Percentiles rank a stretch among this genome's conserved stretches.
phyloP scores from a whole-genome alignment of 169 alveolate species.

The Plasmodium ovale region DNA sequence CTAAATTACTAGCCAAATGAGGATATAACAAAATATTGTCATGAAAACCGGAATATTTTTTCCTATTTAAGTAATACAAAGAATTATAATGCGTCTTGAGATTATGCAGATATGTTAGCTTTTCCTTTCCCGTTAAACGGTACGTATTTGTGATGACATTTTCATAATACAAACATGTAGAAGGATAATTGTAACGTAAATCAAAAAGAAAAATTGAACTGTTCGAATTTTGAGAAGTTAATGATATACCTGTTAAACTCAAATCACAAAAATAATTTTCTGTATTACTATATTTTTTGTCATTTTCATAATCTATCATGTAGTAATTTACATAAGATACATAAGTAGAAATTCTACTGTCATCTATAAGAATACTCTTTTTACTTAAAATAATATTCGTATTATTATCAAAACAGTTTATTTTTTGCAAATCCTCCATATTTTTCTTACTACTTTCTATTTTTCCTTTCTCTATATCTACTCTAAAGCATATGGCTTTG shows the following conservation, averaged over 20 bases:
- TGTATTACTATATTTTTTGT: slow-evolving; percentile 56
- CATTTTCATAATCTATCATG: slow-evolving; percentile 63
- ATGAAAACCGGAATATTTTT: slow-evolving; percentile 54
- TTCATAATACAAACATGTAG: slow-evolving; percentile 68
- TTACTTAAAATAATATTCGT: slow-evolving; percentile 60
- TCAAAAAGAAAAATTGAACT: slow-evolving; percentile 68
- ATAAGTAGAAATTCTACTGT: slow-evolving; percentile 40
- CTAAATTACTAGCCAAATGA: background rate
- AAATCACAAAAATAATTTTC: slow-evolving; percentile 43
- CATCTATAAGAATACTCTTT: slow-evolving; percentile 67
- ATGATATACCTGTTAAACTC: slow-evolving; percentile 58
- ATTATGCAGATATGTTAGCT: slow-evolving; percentile 17
- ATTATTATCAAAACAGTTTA: slow-evolving; percentile 30
- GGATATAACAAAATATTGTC: slow-evolving; percentile 64
- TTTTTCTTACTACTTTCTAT: slow-evolving; percentile 30
- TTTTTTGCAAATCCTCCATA: slow-evolving; percentile 61
- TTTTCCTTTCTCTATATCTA: slow-evolving; percentile 38
- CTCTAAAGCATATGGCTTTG: slow-evolving; percentile 47
- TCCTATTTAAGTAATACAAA: slow-evolving; percentile 4
- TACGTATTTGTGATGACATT: slow-evolving; percentile 34
- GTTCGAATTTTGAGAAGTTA: slow-evolving; percentile 59
- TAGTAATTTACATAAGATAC: slow-evolving; percentile 59
- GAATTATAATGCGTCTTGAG: slow-evolving; percentile 54
- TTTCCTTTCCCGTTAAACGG: slow-evolving; percentile 5
- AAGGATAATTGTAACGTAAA: slow-evolving; percentile 57